A percentile compares a stretch with the other conserved stretches of the same genome.
These are phyloP conservation scores for Gracilaria domingensis DNA, from an alignment of 23 red algal species.

Conservation along the genomic window DNA sequence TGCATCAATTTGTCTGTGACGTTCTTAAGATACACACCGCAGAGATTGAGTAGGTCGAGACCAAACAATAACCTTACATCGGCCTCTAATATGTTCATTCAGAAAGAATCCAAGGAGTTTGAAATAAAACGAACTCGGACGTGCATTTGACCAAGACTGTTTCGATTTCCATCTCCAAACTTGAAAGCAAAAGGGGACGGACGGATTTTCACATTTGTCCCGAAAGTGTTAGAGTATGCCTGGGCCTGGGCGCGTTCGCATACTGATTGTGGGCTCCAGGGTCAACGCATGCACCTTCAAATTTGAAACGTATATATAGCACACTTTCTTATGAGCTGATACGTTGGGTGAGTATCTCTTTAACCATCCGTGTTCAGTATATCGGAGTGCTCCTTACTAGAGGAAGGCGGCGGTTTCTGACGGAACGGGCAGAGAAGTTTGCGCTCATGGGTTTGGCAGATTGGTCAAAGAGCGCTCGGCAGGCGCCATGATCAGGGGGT, in stretches of 20 bases:
- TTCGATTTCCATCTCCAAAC: constrained; percentile 16
- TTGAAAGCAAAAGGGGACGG: constrained; percentile 5
- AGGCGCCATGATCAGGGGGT: background rate
- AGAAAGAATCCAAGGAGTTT: background rate
- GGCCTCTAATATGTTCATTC: background rate
- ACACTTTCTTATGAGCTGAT: background rate
- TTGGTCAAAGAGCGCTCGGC: no score
- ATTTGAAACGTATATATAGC: background rate
- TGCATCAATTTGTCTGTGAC: background rate
- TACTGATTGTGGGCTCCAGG: background rate
- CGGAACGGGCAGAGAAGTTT: no score
- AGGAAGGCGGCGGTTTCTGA: no score
- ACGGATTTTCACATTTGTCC: background rate
- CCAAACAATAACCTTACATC: background rate
- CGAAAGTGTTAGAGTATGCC: background rate
- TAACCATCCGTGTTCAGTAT: background rate
- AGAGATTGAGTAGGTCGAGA: background rate
- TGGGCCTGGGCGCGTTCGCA: background rate
- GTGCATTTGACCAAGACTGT: constrained; percentile 16
- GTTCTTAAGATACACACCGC: background rate
- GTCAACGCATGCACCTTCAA: constrained; percentile 13
- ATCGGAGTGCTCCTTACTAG: background rate
- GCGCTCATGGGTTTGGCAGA: no score
- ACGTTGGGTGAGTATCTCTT: background rate
- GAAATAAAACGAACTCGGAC: background rate